Base-by-base conservation (phyloP, 768 basidiomycete genomes). In the Pseudohyphozyma bogoriensis region DNA sequence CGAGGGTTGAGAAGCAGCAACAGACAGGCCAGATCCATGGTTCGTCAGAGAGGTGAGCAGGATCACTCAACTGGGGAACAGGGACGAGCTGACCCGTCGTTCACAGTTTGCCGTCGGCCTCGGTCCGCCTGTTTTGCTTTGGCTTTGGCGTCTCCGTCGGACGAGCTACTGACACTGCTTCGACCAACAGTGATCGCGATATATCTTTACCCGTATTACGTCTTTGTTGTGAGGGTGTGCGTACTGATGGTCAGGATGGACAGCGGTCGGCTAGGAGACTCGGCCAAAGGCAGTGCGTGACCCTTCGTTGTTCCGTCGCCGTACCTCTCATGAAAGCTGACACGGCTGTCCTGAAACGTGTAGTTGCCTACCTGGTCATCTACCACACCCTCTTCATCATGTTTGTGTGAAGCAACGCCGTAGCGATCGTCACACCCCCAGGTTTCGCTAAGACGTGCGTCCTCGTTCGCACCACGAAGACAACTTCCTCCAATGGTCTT, bases 401-500 rank as follows among this genome's bases (percentile, higher is more conserved):
- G 49, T 62, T 62, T 40, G 39, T 59, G 13, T 66, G 65, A 61
- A 57, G 55, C 20, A 62, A 66, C 51, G 2, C 36, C 20, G 40
- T 46, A 1, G 65, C 58, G 4, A 56, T 62, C 24, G 32, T 29
- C 3, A 66, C 65, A 18, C 40, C 61, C 7, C 65, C 65, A 0
- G 65, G 65, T 12, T 66, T 46, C 58, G 65, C 65, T 62, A 16
- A 31, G 64, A n/a, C n/a, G 2, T 3, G 15, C 16, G 18, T 5
- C n/a, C 18, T 33, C n/a, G n/a, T n/a, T n/a, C n/a, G n/a, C n/a
- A n/a, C n/a, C n/a, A n/a, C n/a, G 66, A 65, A 50, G 60, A 63
- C 58, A 62, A 65, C 56, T 68, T 65, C 40, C 67, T 68, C 35
- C 62, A 63, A 50, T 54, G 31, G n/a, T 58, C 64, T 20, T 36